These are phyloP conservation scores for Hirschfeldia incana DNA, from an alignment of 345 rosid species.

Conservation along the genomic window DNA sequence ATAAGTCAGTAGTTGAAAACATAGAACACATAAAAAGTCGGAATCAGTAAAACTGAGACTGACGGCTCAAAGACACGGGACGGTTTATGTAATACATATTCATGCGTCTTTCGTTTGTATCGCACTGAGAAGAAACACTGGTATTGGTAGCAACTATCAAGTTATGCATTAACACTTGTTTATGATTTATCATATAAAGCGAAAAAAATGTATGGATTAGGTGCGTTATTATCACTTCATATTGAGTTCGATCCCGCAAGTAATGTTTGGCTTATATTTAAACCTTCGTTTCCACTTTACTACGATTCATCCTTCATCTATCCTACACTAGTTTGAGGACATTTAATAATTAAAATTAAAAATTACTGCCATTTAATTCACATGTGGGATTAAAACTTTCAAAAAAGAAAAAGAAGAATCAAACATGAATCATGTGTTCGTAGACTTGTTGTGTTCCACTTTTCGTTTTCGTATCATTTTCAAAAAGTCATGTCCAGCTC, in stretches of 20 bases:
- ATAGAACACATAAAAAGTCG: neutral
- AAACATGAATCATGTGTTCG: neutral
- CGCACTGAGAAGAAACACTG: conserved; percentile 17
- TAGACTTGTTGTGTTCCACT: neutral
- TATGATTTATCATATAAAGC: neutral
- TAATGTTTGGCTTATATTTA: neutral
- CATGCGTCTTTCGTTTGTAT: conserved; percentile 8
- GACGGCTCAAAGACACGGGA: neutral
- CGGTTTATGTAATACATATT: neutral
- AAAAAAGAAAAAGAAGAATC: neutral
- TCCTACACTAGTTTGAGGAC: neutral
- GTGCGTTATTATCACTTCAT: neutral
- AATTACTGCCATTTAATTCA: neutral
- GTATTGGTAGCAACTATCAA: conserved; percentile 25
- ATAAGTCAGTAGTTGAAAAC: conserved; percentile 6
- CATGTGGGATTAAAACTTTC: neutral
- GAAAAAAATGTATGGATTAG: neutral
- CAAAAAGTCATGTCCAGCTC: neutral
- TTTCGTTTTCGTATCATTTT: neutral
- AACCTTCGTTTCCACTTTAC: neutral
- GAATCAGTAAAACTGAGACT: conserved; percentile 22
- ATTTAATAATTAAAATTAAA: no score
- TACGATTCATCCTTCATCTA: neutral
- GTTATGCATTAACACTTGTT: conserved; percentile 6
- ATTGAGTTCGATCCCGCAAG: neutral